Percentiles rank a stretch among this genome's conserved stretches.
phyloP scores from a whole-genome alignment of 305 asterid species.

The Andrographis paniculata region DNA sequence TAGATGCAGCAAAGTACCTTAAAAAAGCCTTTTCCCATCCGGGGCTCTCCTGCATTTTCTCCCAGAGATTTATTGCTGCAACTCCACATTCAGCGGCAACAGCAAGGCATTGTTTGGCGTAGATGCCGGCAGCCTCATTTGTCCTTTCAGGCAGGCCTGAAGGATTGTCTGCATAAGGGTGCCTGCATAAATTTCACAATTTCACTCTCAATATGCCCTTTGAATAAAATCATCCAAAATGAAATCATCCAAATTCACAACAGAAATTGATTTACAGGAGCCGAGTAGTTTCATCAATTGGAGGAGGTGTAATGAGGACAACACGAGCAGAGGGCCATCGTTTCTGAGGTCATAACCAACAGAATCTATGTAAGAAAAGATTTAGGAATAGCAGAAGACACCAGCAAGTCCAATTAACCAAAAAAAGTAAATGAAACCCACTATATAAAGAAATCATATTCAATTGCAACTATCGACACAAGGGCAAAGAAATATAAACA shows the following conservation, averaged over 20 bases:
- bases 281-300: constrained; percentile 69
- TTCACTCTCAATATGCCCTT: neutral
- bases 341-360: constrained; percentile 37
- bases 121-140: constrained; percentile 62
- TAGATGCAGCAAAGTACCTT: constrained; percentile 27
- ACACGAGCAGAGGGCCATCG: constrained; percentile 63
- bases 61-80: constrained; percentile 59
- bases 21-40: constrained; percentile 59
- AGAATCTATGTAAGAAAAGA: neutral
- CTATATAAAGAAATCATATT: too few relatives aligned
- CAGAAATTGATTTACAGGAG: constrained; percentile 41
- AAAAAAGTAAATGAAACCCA: neutral
- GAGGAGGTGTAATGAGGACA: constrained; percentile 87
- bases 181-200: constrained; percentile 23
- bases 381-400: neutral
- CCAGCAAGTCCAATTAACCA: too few relatives aligned
- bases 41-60: constrained; percentile 58
- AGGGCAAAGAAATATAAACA: too few relatives aligned
- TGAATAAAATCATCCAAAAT: neutral
- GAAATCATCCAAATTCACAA: neutral
- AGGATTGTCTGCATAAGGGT: constrained; percentile 35
- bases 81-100: constrained; percentile 61
- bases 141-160: constrained; percentile 72
- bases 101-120: constrained; percentile 64
- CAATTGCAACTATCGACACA: too few relatives aligned